phyloP scores from a whole-genome alignment of 495 filamentous ascomycete genomes.

The Podospora sp. region DNA sequence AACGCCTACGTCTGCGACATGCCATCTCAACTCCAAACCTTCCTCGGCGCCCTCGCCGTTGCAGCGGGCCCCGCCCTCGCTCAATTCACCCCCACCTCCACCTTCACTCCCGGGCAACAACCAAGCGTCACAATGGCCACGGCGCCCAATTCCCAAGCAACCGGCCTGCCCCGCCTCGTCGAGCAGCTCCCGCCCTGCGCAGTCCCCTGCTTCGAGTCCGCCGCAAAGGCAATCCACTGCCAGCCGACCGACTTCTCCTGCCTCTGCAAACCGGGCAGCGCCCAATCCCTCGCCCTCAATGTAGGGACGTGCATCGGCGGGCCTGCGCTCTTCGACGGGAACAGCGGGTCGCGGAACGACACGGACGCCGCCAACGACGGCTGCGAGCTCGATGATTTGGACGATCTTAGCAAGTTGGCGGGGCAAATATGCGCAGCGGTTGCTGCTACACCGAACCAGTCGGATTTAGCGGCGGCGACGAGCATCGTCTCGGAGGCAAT shows the following conservation, averaged over 20 bases:
- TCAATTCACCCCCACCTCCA: background rate
- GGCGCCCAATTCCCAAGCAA: background rate
- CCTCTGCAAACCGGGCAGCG: conserved; percentile 12
- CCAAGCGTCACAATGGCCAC: background rate
- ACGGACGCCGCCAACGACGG: background rate
- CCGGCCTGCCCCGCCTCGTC: conserved; percentile 15
- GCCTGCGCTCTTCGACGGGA: background rate
- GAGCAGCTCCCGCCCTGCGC: conserved; percentile 21
- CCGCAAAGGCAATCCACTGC: conserved; percentile 12
- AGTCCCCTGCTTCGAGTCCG: conserved; percentile 18
- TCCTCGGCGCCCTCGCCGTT: background rate
- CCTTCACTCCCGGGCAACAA: background rate
- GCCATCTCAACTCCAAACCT: background rate
- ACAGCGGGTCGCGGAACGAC: background rate
- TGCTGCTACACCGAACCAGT: background rate
- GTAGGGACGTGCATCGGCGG: conserved; percentile 11
- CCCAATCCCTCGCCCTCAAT: conserved; percentile 1
- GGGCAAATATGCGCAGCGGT: conserved; percentile 20
- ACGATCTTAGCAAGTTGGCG: conserved; percentile 12
- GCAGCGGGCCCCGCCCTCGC: background rate
- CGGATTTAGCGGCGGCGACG: conserved; percentile 14
- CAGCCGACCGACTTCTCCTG: conserved; percentile 14
- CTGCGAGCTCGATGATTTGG: conserved; percentile 11
- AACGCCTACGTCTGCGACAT: background rate
- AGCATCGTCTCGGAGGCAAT: conserved; percentile 15